These are phyloP conservation scores for Tulasnella sp. DNA, from an alignment of 768 basidiomycete genomes.

Conservation along the genomic window DNA sequence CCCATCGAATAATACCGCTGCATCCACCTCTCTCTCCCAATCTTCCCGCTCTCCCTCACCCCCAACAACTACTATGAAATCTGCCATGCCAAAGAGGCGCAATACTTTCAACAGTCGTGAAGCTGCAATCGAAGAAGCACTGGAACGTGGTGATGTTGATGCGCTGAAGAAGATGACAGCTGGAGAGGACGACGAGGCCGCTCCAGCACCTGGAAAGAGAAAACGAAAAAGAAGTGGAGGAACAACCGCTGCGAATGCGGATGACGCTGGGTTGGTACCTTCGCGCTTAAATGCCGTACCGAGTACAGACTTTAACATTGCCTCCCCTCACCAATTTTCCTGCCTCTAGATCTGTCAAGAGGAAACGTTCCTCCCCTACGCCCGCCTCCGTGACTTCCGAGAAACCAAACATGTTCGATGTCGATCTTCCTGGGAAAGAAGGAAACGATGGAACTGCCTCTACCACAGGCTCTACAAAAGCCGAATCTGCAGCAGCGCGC, in stretches of 20 bases:
- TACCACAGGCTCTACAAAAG: neutral
- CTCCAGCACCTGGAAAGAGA: slow-evolving; percentile 26
- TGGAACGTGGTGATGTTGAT: slow-evolving; percentile 29
- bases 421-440: neutral
- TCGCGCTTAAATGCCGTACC: too few species aligned
- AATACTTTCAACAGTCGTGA: slow-evolving; percentile 98
- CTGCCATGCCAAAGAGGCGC: slow-evolving; percentile 52
- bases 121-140: slow-evolving; percentile 34
- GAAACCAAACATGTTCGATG: neutral
- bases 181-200: slow-evolving; percentile 33
- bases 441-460: neutral
- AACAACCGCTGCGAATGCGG: too few species aligned
- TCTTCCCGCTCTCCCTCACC: slow-evolving; percentile 69
- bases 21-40: slow-evolving; percentile 27
- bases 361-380: slow-evolving; percentile 17
- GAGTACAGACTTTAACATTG: too few species aligned
- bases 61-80: slow-evolving; percentile 22
- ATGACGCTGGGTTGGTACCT: too few species aligned
- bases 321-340: neutral
- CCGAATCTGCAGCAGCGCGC: neutral
- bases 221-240: slow-evolving; percentile 62
- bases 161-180: slow-evolving; percentile 17
- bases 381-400: slow-evolving; percentile 14
- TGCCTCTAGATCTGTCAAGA: neutral
- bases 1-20: slow-evolving; percentile 3